Base-by-base conservation (phyloP, 257 asterid species). In the Penstemon newberryi region DNA sequence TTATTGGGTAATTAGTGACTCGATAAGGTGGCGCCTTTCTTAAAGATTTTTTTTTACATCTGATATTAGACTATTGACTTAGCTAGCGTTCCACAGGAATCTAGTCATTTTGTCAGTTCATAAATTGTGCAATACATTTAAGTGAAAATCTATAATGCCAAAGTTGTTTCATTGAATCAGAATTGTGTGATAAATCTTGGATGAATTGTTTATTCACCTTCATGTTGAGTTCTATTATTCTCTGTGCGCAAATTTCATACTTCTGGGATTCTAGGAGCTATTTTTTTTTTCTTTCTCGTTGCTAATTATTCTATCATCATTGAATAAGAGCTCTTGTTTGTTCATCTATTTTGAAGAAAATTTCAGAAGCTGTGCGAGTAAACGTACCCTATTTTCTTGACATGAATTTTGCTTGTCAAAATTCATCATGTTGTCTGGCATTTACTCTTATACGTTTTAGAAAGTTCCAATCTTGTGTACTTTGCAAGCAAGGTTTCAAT, bases 181-280 rank as follows among this genome's bases (percentile, higher is more conserved):
- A 12, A 45, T 50, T 9, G 76, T n/a, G 59, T 61, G 57, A 55
- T 13, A 42, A 39, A 3, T 73, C 77, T 46, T 83, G 66, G 82
- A 74, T 60, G 42, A 15, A 77, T 36, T 58, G 80, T 72, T 33
- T 65, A 25, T 47, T 5, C n/a, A 57, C 46, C 43, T 54, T 78
- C 39, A 25, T 49, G 7, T 33, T 25, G 10, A 47, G 52, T 38
- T 45, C 19, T 8, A 25, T 73, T 65, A 61, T 72, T 46, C 13
- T 41, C 43, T 33, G 49, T 33, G 63, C 19, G 51, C 18, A 13
- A 19, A 18, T 15, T 3, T 60, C 41, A 9, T 46, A 4, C 44
- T 25, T 25, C 2, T 25, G 33, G 33, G 33, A 25, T 15, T 15
- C 18, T 15, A 15, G 2, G 33, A 25, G 33, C 33, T 25, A 25